These are phyloP conservation scores for Euphorbia pulcherrima DNA, from an alignment of 345 rosid genomes.

Conservation along the genomic window DNA sequence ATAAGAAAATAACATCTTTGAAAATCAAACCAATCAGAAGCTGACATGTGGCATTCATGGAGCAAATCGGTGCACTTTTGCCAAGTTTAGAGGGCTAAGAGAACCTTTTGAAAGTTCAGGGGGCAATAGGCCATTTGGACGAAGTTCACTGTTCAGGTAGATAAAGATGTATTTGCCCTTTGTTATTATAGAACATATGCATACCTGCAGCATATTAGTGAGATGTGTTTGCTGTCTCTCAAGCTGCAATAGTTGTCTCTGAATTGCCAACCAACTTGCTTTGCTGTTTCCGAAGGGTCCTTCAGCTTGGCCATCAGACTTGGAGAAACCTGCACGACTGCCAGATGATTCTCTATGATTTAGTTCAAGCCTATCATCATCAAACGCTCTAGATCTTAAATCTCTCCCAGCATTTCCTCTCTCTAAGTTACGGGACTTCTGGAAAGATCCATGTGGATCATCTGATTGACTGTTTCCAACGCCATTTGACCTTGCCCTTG, in stretches of 20 bases:
- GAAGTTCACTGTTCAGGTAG: too few species aligned
- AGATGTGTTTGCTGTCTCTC: slow-evolving; percentile 94
- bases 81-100: too few species aligned
- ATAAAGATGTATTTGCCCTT: too few species aligned
- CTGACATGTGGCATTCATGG: too few species aligned
- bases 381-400: slow-evolving; percentile 49
- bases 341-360: slow-evolving; percentile 52
- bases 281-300: slow-evolving; percentile 66
- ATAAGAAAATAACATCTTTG: too few species aligned
- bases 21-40: too few species aligned
- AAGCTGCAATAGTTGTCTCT: slow-evolving; percentile 83
- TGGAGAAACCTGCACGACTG: slow-evolving; percentile 49
- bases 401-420: slow-evolving; percentile 49
- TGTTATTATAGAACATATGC: slow-evolving; percentile 15
- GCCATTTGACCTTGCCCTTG: slow-evolving; percentile 46
- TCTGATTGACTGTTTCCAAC: slow-evolving; percentile 40
- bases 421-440: slow-evolving; percentile 34
- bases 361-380: slow-evolving; percentile 46
- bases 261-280: slow-evolving; percentile 93
- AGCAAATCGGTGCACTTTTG: too few species aligned
- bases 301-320: slow-evolving; percentile 67
- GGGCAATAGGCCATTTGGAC: too few species aligned
- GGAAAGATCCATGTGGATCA: slow-evolving; percentile 37
- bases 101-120: too few species aligned
- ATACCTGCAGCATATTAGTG: slow-evolving; percentile 93